Percentiles rank a stretch among this genome's conserved stretches.
phyloP scores from a whole-genome alignment of 75 land plant species.

The Gnetum montanum region DNA sequence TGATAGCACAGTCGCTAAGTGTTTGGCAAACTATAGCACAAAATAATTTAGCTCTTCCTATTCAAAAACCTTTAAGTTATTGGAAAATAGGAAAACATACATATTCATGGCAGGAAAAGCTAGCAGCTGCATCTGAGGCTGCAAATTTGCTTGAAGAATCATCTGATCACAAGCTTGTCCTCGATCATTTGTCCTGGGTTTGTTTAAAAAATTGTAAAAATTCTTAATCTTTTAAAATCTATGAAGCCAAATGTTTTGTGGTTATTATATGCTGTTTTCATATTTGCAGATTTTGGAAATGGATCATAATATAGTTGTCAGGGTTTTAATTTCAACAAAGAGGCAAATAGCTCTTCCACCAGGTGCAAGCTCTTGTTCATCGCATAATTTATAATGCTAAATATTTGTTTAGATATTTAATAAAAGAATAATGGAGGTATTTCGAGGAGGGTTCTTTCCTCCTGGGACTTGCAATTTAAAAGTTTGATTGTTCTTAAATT shows the following conservation, averaged over 20 bases:
- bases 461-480: too few relatives aligned
- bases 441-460: too few relatives aligned
- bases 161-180: conserved; percentile 68
- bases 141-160: conserved; percentile 77
- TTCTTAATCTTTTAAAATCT: too few relatives aligned
- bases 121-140: conserved; percentile 78
- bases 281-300: conserved; percentile 59
- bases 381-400: too few relatives aligned
- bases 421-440: too few relatives aligned
- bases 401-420: too few relatives aligned
- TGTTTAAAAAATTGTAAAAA: too few relatives aligned
- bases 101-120: conserved; percentile 14
- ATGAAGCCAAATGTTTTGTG: too few relatives aligned
- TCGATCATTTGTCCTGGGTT: conserved; percentile 91
- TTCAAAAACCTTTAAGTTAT: conserved; percentile 16
- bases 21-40: conserved; percentile 78
- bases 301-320: conserved; percentile 54
- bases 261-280: background rate
- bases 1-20: conserved; percentile 57
- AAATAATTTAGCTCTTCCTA: conserved; percentile 33
- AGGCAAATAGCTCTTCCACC: conserved; percentile 66
- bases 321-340: conserved; percentile 71
- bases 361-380: too few relatives aligned
- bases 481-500: too few relatives aligned
- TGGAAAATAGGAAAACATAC: conserved; percentile 11